phyloP scores from a whole-genome alignment of 129 eudicot species.

The Apium graveolens region DNA sequence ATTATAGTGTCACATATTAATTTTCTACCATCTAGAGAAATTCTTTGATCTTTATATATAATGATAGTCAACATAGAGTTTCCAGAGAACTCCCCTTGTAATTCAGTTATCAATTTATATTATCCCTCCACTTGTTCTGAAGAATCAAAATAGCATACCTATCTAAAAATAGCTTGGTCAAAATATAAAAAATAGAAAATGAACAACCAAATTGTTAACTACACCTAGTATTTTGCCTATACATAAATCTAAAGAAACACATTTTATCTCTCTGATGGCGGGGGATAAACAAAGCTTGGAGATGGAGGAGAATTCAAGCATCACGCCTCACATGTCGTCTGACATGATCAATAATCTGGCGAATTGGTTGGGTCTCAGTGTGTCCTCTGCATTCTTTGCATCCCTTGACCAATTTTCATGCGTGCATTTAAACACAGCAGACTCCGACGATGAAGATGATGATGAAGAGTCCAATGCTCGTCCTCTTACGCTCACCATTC shows the following conservation, averaged over 20 bases:
- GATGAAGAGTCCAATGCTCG: conserved; percentile 59
- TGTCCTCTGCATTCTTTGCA: conserved; percentile 67
- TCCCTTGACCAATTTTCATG: conserved; percentile 78
- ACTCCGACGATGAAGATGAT: conserved; percentile 37
- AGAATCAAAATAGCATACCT: neutral
- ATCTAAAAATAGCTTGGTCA: neutral
- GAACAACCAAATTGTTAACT: neutral
- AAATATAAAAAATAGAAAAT: neutral
- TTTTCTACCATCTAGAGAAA: neutral
- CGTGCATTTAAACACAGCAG: conserved; percentile 55
- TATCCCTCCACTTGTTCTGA: no score
- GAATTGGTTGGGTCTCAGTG: conserved; percentile 59
- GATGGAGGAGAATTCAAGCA: conserved; percentile 12
- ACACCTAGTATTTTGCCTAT: neutral
- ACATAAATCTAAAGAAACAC: neutral
- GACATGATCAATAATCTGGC: conserved; percentile 56
- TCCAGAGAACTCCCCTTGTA: no score
- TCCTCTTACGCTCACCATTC: conserved; percentile 52
- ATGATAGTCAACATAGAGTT: no score
- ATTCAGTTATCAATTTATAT: no score
- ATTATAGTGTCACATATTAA: neutral
- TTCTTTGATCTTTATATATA: neutral
- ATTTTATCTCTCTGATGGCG: neutral
- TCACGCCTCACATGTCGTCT: conserved; percentile 20
- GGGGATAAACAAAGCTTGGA: neutral